These are phyloP conservation scores for Chaetomium tenue DNA, from an alignment of 495 filamentous ascomycete genomes.

Conservation along the genomic window DNA sequence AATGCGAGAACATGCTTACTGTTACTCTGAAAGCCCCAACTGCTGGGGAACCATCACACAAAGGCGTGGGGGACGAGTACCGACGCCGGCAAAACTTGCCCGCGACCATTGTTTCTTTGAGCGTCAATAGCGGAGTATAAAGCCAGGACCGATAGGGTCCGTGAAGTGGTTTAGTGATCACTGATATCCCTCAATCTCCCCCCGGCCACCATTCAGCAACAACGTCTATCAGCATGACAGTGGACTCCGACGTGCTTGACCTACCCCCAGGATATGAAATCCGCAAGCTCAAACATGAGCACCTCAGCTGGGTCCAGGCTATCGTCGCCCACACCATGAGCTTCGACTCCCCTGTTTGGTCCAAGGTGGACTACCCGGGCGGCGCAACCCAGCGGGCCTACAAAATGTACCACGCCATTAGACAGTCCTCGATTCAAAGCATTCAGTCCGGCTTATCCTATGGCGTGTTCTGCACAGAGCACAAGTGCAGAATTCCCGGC, in stretches of 20 bases:
- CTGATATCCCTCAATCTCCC: too few species aligned
- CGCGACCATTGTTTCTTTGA: too few species aligned
- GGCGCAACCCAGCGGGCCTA: not conserved
- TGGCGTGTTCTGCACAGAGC: not conserved
- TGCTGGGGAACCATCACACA: too few species aligned
- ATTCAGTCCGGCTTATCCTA: not conserved
- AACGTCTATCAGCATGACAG: not conserved
- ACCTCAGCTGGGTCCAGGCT: not conserved
- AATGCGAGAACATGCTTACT: too few species aligned
- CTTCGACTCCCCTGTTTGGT: constrained; percentile 11
- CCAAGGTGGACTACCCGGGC: not conserved
- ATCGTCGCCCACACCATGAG: constrained; percentile 4
- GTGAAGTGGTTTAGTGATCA: too few species aligned
- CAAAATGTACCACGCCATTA: not conserved
- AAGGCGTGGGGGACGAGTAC: too few species aligned
- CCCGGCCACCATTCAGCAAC: not conserved
- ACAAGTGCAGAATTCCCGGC: not conserved
- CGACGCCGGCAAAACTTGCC: too few species aligned
- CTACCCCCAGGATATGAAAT: not conserved
- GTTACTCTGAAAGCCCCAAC: too few species aligned
- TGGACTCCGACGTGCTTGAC: not conserved
- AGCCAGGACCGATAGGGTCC: too few species aligned
- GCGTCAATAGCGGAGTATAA: too few species aligned
- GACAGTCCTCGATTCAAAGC: not conserved
- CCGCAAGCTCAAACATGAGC: not conserved